Evolutionary conservation across 169 alveolate species (phyloP).

Genomic region (Cryptosporidium muris): DNA sequence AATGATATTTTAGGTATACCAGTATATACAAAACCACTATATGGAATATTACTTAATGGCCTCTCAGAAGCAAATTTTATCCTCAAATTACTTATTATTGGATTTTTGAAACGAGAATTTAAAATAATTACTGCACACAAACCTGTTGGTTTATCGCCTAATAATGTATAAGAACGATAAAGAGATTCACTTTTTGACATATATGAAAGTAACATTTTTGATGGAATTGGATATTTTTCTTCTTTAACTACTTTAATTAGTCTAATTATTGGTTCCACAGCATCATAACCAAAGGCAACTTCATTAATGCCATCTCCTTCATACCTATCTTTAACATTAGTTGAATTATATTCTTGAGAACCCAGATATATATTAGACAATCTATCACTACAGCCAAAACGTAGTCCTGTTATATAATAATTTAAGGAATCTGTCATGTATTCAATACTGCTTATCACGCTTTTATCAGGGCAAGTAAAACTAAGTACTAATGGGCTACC

Average conservation of each 20-base stretch:
- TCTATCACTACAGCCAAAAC: constrained; percentile 32
- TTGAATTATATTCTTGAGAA: constrained; percentile 12
- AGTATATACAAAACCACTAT: constrained; percentile 39
- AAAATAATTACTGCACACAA: constrained; percentile 41
- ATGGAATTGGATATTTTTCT: constrained; percentile 39
- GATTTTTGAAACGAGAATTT: constrained; percentile 20
- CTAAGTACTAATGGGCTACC: constrained; percentile 17
- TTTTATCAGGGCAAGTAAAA: constrained; percentile 24
- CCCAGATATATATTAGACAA: constrained; percentile 23
- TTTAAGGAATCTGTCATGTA: constrained; percentile 41
- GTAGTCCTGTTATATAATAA: constrained; percentile 37
- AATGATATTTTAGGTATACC: constrained; percentile 27
- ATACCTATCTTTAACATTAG: constrained; percentile 9
- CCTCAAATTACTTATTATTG: constrained; percentile 48
- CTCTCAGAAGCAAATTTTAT: constrained; percentile 18
- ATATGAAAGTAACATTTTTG: constrained; percentile 15
- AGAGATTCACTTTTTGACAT: constrained; percentile 34
- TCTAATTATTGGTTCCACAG: constrained; percentile 21
- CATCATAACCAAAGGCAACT: constrained; percentile 62
- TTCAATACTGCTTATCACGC: constrained; percentile 22
- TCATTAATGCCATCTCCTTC: constrained; percentile 41
- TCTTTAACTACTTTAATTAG: constrained; percentile 54
- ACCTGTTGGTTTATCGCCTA: constrained; percentile 36
- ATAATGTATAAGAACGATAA: constrained; percentile 27
- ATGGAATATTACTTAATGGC: constrained; percentile 11